Evolutionary conservation across 2,329 filamentous ascomycete genomes (phyloP).

Genomic region (Dichotomopilus funicola): DNA sequence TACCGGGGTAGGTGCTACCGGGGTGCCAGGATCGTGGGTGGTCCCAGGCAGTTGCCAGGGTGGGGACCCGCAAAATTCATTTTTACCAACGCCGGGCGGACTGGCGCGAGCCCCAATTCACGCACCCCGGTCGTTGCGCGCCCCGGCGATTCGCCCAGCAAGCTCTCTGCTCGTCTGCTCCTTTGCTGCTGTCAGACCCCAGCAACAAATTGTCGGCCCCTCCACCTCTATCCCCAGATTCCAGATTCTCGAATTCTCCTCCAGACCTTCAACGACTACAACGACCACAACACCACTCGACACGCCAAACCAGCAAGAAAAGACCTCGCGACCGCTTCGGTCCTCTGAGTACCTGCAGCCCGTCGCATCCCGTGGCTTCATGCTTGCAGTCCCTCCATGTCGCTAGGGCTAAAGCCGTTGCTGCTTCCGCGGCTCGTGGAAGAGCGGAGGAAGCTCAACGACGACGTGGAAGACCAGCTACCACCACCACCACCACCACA

Average conservation of each 20-base stretch:
- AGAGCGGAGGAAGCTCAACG: conserved; percentile 40
- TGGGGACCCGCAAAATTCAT: conserved; percentile 10
- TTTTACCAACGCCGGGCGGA: background rate
- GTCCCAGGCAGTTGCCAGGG: no score
- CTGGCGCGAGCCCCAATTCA: conserved; percentile 13
- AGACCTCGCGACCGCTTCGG: no score
- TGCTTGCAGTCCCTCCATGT: conserved; percentile 31
- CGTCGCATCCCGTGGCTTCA: background rate
- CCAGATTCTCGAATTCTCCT: background rate
- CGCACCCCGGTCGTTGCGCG: conserved; percentile 13
- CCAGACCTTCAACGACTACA: background rate
- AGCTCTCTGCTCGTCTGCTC: conserved; percentile 4
- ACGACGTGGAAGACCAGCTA: conserved; percentile 23
- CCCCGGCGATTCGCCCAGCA: conserved; percentile 9
- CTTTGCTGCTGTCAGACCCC: conserved; percentile 11
- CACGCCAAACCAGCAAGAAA: background rate
- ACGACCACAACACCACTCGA: background rate
- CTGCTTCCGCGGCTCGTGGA: conserved; percentile 49
- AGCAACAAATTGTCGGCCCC: conserved; percentile 17
- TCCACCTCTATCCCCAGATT: background rate
- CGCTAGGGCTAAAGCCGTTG: conserved; percentile 46
- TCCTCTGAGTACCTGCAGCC: background rate
- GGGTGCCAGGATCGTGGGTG: no score
- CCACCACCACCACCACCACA: conserved; percentile 24
- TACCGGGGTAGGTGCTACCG: no score